Evolutionary conservation across 441 rosid species (phyloP), one percentile per base, ranked within the genome.

Genomic region (Brassica balearica): DNA sequence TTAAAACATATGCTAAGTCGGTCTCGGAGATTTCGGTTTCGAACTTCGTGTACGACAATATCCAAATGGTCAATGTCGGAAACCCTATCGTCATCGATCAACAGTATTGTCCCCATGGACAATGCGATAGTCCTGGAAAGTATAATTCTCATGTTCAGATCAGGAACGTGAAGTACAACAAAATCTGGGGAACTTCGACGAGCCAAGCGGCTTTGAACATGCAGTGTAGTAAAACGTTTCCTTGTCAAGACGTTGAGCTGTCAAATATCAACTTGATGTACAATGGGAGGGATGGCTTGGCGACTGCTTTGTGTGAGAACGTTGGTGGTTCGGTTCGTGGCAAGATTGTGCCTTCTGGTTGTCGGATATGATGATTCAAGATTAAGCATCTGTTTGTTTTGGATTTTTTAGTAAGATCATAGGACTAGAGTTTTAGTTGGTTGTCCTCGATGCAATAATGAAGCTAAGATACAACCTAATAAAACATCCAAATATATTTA

Each of bases 51-150:
- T 81, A 76, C 76, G 83, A 81, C 0, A 68, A 81, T 41, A 72
- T 81, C 74, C 53, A 68, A 20, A 77, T 81, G 80, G 73, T 75
- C 19, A 66, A 71, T 14, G 80, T 75, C 3, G 61, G 41, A 22
- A 81, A 67, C 67, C 83, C 83, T 20, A 81, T 81, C 51, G 25
- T 76, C 77, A 81, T 81, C 6, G 83, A 81, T 20, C 83, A 81
- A 27, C 75, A 76, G 51, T 81, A 81, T 38, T 81, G 83, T 73
- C 83, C 80, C n/a, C 2, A 72, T 8, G 74, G 71, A 9, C 73
- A 51, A 9, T 81, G 83, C 36, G 73, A 72, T 23, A 20, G 65
- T 53, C 6, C 72, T 15, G 78, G 74, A 17, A 71, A 66, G 29
- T 75, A 71, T 60, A 3, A 53, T 6, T 80, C 83, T 34, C 77